Evolutionary conservation across 2,329 filamentous ascomycete species (phyloP).

Genomic region (Xylariaceae sp.): DNA sequence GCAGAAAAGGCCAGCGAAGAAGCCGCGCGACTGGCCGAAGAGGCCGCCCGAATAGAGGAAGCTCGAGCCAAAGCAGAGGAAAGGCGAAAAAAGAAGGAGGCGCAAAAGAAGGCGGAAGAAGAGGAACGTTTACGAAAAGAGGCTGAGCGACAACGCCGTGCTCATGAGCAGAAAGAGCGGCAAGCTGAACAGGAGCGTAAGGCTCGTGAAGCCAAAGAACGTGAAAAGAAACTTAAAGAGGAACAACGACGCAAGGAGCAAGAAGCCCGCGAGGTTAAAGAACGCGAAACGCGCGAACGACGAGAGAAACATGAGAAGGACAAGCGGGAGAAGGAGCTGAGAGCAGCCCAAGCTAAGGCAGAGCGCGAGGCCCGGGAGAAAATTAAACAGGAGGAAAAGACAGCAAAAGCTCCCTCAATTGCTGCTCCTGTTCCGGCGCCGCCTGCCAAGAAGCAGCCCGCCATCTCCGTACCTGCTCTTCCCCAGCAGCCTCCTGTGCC

Average conservation of each 20-base stretch:
- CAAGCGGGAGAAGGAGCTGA: constrained; percentile 54
- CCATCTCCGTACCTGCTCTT: constrained; percentile 44
- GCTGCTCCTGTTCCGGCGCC: constrained; percentile 38
- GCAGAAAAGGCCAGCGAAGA: constrained; percentile 88
- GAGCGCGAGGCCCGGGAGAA: constrained; percentile 45
- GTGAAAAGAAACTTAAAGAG: constrained; percentile 78
- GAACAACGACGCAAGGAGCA: constrained; percentile 76
- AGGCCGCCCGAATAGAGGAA: constrained; percentile 75
- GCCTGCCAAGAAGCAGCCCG: constrained; percentile 40
- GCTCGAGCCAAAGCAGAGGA: constrained; percentile 79
- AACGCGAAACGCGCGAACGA: constrained; percentile 55
- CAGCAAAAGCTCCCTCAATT: constrained; percentile 38
- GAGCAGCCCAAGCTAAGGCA: constrained; percentile 39
- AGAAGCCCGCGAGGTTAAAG: constrained; percentile 65
- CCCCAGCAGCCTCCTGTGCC: constrained; percentile 57
- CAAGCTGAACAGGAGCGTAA: constrained; percentile 84
- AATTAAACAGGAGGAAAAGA: constrained; percentile 42
- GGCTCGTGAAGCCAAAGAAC: constrained; percentile 70
- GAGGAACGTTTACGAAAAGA: constrained; percentile 83
- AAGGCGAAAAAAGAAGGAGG: constrained; percentile 84
- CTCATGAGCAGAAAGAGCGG: constrained; percentile 79
- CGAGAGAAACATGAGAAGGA: constrained; percentile 54
- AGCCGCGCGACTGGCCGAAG: constrained; percentile 66
- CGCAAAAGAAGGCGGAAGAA: constrained; percentile 83
- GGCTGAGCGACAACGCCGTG: constrained; percentile 70